Percentiles rank a stretch among this genome's conserved stretches.
Evolutionary conservation across 208 protist genomes (phyloP).

Genomic region (Trypanosoma lewisi): DNA sequence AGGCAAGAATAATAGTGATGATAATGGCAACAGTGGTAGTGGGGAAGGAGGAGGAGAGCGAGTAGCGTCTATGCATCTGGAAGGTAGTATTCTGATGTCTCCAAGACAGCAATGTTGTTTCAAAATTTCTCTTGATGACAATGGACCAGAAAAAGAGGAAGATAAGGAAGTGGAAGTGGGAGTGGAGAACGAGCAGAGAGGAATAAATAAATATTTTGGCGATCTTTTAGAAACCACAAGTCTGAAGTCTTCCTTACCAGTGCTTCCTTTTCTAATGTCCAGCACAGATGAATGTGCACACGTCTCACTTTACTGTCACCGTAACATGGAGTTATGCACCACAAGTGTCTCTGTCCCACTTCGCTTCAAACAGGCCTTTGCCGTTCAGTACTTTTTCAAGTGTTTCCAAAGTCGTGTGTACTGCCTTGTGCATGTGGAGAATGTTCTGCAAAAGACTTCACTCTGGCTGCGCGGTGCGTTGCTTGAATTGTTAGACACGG

Average conservation of each 20-base stretch:
- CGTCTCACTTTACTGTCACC: slow-evolving; percentile 49
- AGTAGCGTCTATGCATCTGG: slow-evolving; percentile 16
- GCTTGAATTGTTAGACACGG: slow-evolving; percentile 51
- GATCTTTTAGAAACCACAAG: background rate
- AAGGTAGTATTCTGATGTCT: slow-evolving; percentile 16
- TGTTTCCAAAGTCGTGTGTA: slow-evolving; percentile 75
- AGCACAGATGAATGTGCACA: slow-evolving; percentile 20
- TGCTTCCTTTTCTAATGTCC: slow-evolving; percentile 59
- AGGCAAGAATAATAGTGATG: background rate
- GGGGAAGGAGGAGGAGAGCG: background rate
- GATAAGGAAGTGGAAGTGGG: background rate
- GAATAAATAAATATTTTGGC: too few relatives aligned
- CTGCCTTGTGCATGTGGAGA: slow-evolving; percentile 66
- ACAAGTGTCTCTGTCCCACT: slow-evolving; percentile 35
- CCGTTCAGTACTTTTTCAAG: slow-evolving; percentile 56
- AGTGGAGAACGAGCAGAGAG: too few relatives aligned
- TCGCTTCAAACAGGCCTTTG: slow-evolving; percentile 32
- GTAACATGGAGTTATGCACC: slow-evolving; percentile 45
- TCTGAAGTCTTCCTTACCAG: slow-evolving; percentile 28
- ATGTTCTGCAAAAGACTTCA: slow-evolving; percentile 56
- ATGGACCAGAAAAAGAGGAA: background rate
- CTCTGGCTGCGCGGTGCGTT: slow-evolving; percentile 77
- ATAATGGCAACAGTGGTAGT: background rate
- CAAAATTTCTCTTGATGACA: slow-evolving; percentile 19
- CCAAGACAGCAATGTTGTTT: slow-evolving; percentile 24